A percentile compares a stretch with the other conserved stretches of the same genome.
These are phyloP conservation scores for Rhynchospora tenuis DNA, from an alignment of 176 grass and related monocot genomes.

Conservation along the genomic window DNA sequence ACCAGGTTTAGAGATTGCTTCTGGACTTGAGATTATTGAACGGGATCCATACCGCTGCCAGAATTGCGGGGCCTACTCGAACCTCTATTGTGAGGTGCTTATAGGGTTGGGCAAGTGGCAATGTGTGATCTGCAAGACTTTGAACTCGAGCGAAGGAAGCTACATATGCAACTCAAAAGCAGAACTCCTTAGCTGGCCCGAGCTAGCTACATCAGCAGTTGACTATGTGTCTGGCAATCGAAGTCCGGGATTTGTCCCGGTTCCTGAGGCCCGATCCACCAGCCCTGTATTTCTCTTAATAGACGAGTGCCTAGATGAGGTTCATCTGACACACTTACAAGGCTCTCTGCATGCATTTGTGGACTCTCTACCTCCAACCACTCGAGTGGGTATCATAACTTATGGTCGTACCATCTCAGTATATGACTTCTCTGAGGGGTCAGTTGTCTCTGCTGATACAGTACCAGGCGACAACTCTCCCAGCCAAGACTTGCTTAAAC, in stretches of 20 bases:
- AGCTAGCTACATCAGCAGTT: constrained; percentile 47
- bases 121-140: constrained; percentile 78
- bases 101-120: constrained; percentile 77
- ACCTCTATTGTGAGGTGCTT: constrained; percentile 66
- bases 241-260: constrained; percentile 61
- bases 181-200: constrained; percentile 64
- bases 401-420: constrained; percentile 89
- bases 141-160: constrained; percentile 75
- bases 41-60: constrained; percentile 58
- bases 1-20: constrained; percentile 58
- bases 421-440: constrained; percentile 93
- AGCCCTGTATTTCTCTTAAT: constrained; percentile 84
- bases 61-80: constrained; percentile 79
- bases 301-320: constrained; percentile 88
- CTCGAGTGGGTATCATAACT: constrained; percentile 79
- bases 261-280: constrained; percentile 60
- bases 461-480: constrained; percentile 79
- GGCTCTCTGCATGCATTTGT: constrained; percentile 97
- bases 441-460: constrained; percentile 64
- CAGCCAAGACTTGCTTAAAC: constrained; percentile 69
- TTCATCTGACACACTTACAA: constrained; percentile 87
- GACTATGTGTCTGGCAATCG: constrained; percentile 77
- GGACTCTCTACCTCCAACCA: constrained; percentile 64
- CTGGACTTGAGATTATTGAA: constrained; percentile 62
- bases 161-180: constrained; percentile 75